Evolutionary conservation across 441 rosid genomes (phyloP), one percentile per base, ranked within the genome.

Genomic region (Gossypium schwendimanii): DNA sequence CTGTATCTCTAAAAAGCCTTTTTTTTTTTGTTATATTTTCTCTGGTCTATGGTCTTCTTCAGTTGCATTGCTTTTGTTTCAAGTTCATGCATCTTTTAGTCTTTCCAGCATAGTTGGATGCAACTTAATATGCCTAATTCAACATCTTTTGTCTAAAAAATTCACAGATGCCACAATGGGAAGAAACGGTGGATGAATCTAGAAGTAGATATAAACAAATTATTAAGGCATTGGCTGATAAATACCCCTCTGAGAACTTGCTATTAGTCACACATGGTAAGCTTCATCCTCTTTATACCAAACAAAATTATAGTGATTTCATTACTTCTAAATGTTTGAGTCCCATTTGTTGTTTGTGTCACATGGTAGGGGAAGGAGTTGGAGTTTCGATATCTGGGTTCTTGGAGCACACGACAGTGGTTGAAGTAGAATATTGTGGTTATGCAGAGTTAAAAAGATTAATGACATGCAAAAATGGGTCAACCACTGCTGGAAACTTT

Each of bases 201-300:
- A 84, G 91, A 81, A 76, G 70, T 11, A 86, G 97, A 71, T 95
- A 87, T 81, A 82, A 76, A 62, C 78, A 82, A 28, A 83, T 85
- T 17, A 75, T 95, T 3, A 85, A 80, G 65, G 84, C 89, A 2
- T 95, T 93, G 3, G 92, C 96, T 0, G 91, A 92, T 84, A 90
- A 82, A 78, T 91, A 88, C 85, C 97, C 98, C 54, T 69, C 79
- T 28, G 97, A 95, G 73, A 93, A 95, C 79, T 75, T 95, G 87
- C 87, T 95, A 72, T 83, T 95, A 54, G 93, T 95, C 76, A 88
- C 99, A 1, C 99, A 93, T 57, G 98, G 99, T 91, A 84, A 81
- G 71, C 63, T 63, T 66, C 31, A 57, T 61, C 36, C 36, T 4
- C 49, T 63, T 47, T 5, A 10, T 18, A 55, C 54, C 63, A 12